Percentiles rank a stretch among this genome's conserved stretches.
Evolutionary conservation across 2,329 filamentous ascomycete species (phyloP).

Genomic region (Stachybotrys echinatus): DNA sequence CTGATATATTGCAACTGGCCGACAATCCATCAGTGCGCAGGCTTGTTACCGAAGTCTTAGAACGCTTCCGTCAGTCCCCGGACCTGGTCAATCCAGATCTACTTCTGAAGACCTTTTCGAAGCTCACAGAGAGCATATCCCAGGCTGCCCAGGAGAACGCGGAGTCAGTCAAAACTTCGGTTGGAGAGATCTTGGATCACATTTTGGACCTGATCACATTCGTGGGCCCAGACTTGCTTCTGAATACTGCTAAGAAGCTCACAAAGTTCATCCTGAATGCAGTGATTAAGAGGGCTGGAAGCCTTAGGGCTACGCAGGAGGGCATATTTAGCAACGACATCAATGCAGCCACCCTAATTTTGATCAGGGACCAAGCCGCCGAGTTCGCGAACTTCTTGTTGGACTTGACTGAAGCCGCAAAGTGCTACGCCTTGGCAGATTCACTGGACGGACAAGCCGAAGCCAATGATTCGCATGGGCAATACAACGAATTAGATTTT

Average conservation of each 20-base stretch:
- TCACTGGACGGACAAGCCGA: not conserved
- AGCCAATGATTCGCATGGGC: not conserved
- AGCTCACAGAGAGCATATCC: not conserved
- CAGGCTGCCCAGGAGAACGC: not conserved
- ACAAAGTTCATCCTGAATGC: not conserved
- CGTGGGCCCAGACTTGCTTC: not conserved
- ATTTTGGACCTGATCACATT: not conserved
- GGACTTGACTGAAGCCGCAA: not conserved
- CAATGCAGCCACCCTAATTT: not conserved
- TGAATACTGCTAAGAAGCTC: not conserved
- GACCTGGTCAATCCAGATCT: not conserved
- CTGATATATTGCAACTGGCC: not conserved
- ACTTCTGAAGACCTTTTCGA: not conserved
- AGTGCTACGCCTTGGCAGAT: not conserved
- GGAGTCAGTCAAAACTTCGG: not conserved
- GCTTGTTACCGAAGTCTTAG: not conserved
- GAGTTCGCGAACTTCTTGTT: not conserved
- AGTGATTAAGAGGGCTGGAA: not conserved
- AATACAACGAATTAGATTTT: not conserved
- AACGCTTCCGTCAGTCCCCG: not conserved
- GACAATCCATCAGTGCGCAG: not conserved
- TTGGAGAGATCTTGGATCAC: not conserved
- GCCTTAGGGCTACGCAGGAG: not conserved
- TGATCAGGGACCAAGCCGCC: not conserved
- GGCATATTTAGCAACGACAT: not conserved